These are phyloP conservation scores for Carex pumila DNA, from an alignment of 176 grass and related monocot species.

Conservation along the genomic window DNA sequence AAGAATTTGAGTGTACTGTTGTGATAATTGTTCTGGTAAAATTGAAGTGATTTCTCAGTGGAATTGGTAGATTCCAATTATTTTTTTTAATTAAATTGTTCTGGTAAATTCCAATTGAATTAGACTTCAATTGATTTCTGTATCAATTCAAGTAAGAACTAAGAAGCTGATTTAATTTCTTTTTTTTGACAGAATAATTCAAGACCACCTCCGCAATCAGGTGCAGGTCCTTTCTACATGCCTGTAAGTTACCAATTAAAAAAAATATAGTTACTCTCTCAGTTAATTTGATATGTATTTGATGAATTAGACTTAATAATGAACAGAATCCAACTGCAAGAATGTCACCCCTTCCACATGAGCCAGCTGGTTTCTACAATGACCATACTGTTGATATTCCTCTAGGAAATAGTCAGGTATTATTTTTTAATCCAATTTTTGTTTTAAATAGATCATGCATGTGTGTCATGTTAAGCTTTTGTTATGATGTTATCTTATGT, in stretches of 20 bases:
- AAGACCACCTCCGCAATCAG: background rate
- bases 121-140: background rate
- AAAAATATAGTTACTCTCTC: background rate
- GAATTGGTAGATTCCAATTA: background rate
- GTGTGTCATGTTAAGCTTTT: constrained; percentile 2
- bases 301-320: background rate
- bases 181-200: constrained; percentile 6
- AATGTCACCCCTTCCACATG: constrained; percentile 76
- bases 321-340: constrained; percentile 48
- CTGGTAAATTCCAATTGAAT: background rate
- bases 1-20: background rate
- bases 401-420: constrained; percentile 63
- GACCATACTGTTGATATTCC: constrained; percentile 76
- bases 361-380: constrained; percentile 94
- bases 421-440: constrained; percentile 5
- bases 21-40: background rate
- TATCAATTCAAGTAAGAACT: background rate
- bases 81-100: background rate
- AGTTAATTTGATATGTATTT: constrained; percentile 3
- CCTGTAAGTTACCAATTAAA: background rate
- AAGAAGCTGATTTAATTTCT: background rate
- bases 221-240: constrained; percentile 21
- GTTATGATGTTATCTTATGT: background rate
- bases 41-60: constrained; percentile 5
- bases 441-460: background rate